Percentiles rank a stretch among this genome's conserved stretches.
Conservation (phyloP, 2,329 filamentous ascomycete species). For the Lecanosticta acicola region DNA sequence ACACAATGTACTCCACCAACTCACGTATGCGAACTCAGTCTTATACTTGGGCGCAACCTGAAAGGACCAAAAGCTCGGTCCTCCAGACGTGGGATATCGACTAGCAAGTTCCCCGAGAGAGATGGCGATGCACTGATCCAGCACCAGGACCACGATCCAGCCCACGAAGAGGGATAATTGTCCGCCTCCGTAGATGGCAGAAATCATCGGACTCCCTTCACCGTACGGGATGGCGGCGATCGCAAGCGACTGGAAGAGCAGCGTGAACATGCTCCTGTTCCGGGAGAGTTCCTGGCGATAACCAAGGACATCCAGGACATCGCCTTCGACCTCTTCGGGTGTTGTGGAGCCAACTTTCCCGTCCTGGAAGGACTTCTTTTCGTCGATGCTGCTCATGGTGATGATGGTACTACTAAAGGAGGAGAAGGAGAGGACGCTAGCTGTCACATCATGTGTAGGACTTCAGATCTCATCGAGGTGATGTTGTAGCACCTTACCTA, state of each 20-base stretch:
- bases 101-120: constrained; percentile 68
- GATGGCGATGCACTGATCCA: constrained; percentile 64
- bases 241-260: constrained; percentile 56
- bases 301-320: constrained; percentile 42
- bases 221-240: constrained; percentile 58
- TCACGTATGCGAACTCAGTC: constrained; percentile 50
- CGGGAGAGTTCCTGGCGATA: constrained; percentile 54
- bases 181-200: constrained; percentile 56
- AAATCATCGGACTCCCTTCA: constrained; percentile 50
- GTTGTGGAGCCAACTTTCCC: background rate
- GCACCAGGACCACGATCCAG: constrained; percentile 60
- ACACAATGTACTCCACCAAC: background rate
- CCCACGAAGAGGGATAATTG: constrained; percentile 67
- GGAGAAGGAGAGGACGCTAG: background rate
- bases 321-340: constrained; percentile 29
- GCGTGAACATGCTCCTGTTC: constrained; percentile 55
- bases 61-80: constrained; percentile 72
- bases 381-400: background rate
- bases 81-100: constrained; percentile 69
- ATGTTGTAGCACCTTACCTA: too few relatives aligned
- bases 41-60: constrained; percentile 53
- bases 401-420: background rate
- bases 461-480: too few relatives aligned
- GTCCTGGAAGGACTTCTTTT: background rate
- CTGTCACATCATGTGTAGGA: too few relatives aligned